Evolutionary conservation across 169 alveolate species (phyloP), one percentile per base, ranked within the genome.

Genomic region (Plasmodium yoelii): DNA sequence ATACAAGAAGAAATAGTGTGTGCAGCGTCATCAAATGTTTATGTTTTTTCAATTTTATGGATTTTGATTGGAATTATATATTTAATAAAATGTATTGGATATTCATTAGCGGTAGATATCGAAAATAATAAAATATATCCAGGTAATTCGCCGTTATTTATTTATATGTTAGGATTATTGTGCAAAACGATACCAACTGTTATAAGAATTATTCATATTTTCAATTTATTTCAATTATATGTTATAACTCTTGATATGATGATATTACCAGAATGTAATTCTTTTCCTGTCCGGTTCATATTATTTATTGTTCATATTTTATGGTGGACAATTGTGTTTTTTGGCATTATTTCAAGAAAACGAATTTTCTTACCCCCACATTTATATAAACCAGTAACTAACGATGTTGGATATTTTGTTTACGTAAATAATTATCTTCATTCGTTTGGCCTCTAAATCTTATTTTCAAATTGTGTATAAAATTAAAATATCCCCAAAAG

Each of bases 101-200:
- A 77, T 56, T 51, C 89, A 2, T 13, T 51, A 9, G 77, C 53
- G 13, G 24, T 77, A 13, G 89, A 64, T 51, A 60, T 42, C 39
- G 70, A 77, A 64, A 68, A 68, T 18, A 77, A 65, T 28, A 28
- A 63, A 64, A 77, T 77, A 12, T 18, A 77, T 28, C 19, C 74
- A 28, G 39, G 24, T n/a, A 64, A 49, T 22, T 64, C 77, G 4
- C 71, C 89, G 64, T 51, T 77, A 64, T 77, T 77, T 63, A 51
- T 77, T 12, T 26, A 65, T 57, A 34, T 77, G 8, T 53, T 77
- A 57, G 89, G 89, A 13, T 34, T 77, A 13, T 69, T 77, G 13
- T 77, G 89, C 39, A 77, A 77, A 63, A 77, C 89, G n/a, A 64
- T 77, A 44, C 89, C 89, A n/a, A 64, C 77, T 9, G 51, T 77